Evolutionary conservation across 768 basidiomycete genomes (phyloP).

Genomic region (Collybia sordida): DNA sequence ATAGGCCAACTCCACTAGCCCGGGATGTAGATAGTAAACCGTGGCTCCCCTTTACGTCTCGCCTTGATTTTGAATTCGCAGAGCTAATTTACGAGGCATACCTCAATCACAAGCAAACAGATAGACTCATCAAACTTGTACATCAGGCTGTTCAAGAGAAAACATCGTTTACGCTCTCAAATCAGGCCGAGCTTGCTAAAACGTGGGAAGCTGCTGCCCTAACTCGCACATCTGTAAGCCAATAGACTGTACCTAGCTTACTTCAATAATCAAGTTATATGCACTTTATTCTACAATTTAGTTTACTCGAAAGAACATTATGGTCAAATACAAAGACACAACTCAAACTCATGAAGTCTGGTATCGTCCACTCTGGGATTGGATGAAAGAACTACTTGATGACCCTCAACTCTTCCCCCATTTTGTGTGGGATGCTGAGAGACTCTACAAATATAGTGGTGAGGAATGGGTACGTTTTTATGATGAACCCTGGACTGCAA

Average conservation of each 20-base stretch:
- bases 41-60: conserved; percentile 27
- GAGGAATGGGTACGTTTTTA: conserved; percentile 20
- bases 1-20: too few species aligned
- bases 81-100: conserved; percentile 19
- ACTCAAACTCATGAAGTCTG: conserved; percentile 11
- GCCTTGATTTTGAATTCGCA: conserved; percentile 28
- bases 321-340: conserved; percentile 11
- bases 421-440: conserved; percentile 29
- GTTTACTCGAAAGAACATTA: conserved; percentile 9
- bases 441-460: conserved; percentile 24
- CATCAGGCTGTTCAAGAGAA: conserved; percentile 1
- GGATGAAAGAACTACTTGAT: conserved; percentile 20
- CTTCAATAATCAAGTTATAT: too few species aligned
- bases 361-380: conserved; percentile 22
- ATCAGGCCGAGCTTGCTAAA: conserved; percentile 14
- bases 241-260: too few species aligned
- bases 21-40: conserved; percentile 15
- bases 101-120: conserved; percentile 16
- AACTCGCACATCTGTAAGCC: too few species aligned
- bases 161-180: conserved; percentile 16
- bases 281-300: too few species aligned
- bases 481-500: conserved; percentile 37
- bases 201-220: conserved; percentile 17
- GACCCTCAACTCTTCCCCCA: conserved; percentile 17
- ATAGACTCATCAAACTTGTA: conserved; percentile 20